Evolutionary conservation across 371 early-diverging fungal species (phyloP).

Genomic region (Mortierella sp.): DNA sequence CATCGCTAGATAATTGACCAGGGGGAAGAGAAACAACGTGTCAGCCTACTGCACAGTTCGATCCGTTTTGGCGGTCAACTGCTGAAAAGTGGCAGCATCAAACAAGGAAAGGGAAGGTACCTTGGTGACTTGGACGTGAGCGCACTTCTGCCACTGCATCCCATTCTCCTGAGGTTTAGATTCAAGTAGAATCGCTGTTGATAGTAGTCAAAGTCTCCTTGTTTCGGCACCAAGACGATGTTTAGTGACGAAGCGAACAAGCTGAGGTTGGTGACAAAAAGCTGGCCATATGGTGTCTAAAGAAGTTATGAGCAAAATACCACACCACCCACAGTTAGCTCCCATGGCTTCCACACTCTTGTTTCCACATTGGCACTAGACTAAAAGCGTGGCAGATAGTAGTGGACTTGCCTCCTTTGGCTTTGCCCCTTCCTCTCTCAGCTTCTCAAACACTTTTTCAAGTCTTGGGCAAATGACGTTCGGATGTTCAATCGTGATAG

Average conservation of each 20-base stretch:
- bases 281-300: constrained; percentile 70
- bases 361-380: not conserved
- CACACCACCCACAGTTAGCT: not conserved
- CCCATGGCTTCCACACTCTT: not conserved
- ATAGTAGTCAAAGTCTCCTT: constrained; percentile 73
- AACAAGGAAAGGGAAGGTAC: constrained; percentile 45
- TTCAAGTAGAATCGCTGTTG: constrained; percentile 71
- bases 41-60: not conserved
- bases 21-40: not conserved
- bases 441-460: constrained; percentile 58
- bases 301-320: not conserved
- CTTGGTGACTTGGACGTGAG: constrained; percentile 72
- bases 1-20: constrained; percentile 60
- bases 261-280: constrained; percentile 71
- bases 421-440: constrained; percentile 60
- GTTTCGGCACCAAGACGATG: constrained; percentile 69
- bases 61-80: not conserved
- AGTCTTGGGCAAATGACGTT: constrained; percentile 66
- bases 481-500: constrained; percentile 65
- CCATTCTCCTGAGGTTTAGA: constrained; percentile 71
- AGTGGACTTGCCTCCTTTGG: constrained; percentile 62
- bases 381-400: not conserved
- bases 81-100: not conserved
- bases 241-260: constrained; percentile 71
- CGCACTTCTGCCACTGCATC: constrained; percentile 75